Base-by-base conservation (phyloP, 2,329 filamentous ascomycete genomes). In the Nannizziopsis arthrosporioides region DNA sequence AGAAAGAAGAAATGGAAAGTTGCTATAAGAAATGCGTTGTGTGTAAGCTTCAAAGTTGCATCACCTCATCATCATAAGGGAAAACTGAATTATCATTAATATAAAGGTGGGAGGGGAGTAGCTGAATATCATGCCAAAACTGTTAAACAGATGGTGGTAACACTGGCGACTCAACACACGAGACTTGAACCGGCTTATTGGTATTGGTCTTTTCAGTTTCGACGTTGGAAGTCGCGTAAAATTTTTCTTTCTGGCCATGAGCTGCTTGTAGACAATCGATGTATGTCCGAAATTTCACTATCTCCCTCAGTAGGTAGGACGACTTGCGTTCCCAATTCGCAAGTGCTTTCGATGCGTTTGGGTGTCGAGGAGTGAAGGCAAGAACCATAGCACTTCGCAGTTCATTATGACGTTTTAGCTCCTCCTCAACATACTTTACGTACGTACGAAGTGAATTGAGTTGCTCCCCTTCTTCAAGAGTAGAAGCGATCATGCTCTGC, bases 271-370 rank as follows among this genome's bases (percentile, higher is more conserved):
- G 70, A 31, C 80, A 82, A 63, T 96, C 92, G 56, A 95, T 89
- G 61, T 96, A 98, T 0, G 89, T 96, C 51, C 84, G 76, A 69
- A 94, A 96, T 67, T 96, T 96, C 65, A 96, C 88, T 63, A 93
- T 95, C 69, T 98, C 92, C 32, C 85, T 76, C 10, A 96, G 74
- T 36, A 98, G 70, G 62, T 96, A 94, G 27, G 85, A 82, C 48
- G 86, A 93, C 71, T 96, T 96, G 61, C 84, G 81, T 71, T 98
- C 89, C 90, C 92, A 98, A 66, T 98, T 98, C 15, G 82, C 76
- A 84, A 96, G 90, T 12, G 90, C 87, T 66, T 84, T 89, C 53
- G 72, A 73, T 12, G 82, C 78, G 59, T 96, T 96, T 34, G 79
- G 75, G 52, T 90, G 84, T 27, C 88, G 79, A 2, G 87, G 84